Evolutionary conservation across 257 asterid genomes (phyloP).

Genomic region (Capsicum pubescens): DNA sequence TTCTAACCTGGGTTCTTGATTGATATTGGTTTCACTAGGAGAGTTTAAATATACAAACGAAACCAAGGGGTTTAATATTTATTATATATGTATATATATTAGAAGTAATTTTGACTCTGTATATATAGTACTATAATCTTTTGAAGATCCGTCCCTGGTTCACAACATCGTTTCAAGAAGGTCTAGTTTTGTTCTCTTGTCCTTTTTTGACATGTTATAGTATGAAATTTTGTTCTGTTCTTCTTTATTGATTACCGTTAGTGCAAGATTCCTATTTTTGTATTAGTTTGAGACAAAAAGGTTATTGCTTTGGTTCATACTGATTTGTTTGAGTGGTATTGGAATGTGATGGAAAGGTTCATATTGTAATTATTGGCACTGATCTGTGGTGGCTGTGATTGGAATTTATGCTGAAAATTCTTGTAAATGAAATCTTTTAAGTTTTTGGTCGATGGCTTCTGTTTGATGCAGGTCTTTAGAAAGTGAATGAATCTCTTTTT

Average conservation of each 20-base stretch:
- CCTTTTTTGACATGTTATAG: slow-evolving; percentile 12
- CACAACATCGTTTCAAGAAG: slow-evolving; percentile 9
- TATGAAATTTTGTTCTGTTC: neutral
- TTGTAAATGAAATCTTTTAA: neutral
- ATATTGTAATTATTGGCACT: slow-evolving; percentile 13
- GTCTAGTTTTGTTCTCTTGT: slow-evolving; percentile 16
- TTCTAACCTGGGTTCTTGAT: slow-evolving; percentile 30
- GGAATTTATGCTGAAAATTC: neutral
- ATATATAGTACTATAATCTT: no score
- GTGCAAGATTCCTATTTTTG: slow-evolving; percentile 27
- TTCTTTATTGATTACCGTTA: neutral
- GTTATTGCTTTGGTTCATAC: no score
- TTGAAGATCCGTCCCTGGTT: no score
- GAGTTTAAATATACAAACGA: no score
- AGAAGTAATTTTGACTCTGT: no score
- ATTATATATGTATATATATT: no score
- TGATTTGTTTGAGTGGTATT: neutral
- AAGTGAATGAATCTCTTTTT: neutral
- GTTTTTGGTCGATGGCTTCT: slow-evolving; percentile 20
- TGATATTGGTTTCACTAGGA: neutral
- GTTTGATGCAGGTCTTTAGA: slow-evolving; percentile 40
- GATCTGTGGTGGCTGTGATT: neutral
- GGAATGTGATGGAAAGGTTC: neutral
- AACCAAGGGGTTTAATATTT: no score
- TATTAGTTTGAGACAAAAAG: neutral